Base-by-base conservation (phyloP, 2,329 filamentous ascomycete genomes). In the Beauveria bassiana region DNA sequence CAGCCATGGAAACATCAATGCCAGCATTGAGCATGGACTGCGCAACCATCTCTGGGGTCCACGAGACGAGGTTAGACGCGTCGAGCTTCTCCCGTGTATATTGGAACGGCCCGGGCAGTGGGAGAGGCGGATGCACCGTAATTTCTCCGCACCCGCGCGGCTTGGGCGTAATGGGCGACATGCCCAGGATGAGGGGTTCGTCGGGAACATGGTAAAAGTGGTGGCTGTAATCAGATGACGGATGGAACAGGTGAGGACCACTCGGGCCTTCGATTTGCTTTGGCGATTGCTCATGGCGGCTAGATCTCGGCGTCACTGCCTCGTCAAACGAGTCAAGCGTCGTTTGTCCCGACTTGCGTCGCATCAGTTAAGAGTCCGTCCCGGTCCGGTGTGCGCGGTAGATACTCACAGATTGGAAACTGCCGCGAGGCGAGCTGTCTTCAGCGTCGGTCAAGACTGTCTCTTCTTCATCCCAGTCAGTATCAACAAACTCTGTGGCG, bases 301-400 rank as follows among this genome's bases (percentile, higher is more conserved):
- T 82, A 51, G 88, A 88, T 64, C 85, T 83, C 20, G 93, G 93
- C 28, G 93, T 96, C 34, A 85, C 85, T 3, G 87, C 82, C 71
- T 96, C 92, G 69, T 96, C 91, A 69, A 89, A 92, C 1, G 91
- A 93, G 7, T 92, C 96, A 43, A 95, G 80, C 2, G 93, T 96
- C 3, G 91, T 93, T 45, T 63, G 61, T 40, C 64, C 63, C 50
- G 66, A 67, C 66, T 68, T 68, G 24, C 53, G 20, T 40, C 59
- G 50, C 43, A 55, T 65, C 61, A 69, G 66, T 59, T 64, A 10
- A 26, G 18, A 31, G 42, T 46, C 18, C 18, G 42, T 46, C 18
- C 18, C 2, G 14, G 1, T 38, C n/a, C 18, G 3, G 5, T 16
- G 22, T 26, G 16, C 24, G 42, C 24, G 26, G 18, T 26, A 4